Base-by-base conservation (phyloP, 352 stramenopile genomes). In the Phytopythium kandeliae region DNA sequence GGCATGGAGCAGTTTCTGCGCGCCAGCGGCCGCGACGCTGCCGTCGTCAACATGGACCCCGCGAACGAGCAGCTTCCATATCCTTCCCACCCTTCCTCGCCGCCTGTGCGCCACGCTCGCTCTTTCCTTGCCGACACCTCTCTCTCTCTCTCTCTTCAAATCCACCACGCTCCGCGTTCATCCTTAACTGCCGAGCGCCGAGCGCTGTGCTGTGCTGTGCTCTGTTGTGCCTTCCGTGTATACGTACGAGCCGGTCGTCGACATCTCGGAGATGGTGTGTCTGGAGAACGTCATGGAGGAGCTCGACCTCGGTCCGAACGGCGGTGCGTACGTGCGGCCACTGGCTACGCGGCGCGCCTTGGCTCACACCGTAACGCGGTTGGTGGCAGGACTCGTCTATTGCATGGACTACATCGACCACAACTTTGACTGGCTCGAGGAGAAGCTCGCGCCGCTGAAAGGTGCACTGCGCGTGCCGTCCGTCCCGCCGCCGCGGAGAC, bases 271-370 rank as follows among this genome's bases (percentile, higher is more conserved):
- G 55, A 67, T 99, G 30, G 97, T 99, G 41, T 97, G 91, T 40
- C 74, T 99, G 11, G 87, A 98, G 57, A 91, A 97, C 41, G 97
- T 99, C 33, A 98, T 99, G 95, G 86, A 98, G 56, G 86, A 98
- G 56, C 78, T 99, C 10, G 83, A 91, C 60, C 92, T 99, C 47
- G 97, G 97, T 21, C 97, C 97, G 0, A 99, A 99, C 63, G 97
- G 97, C 15, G 96, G 78, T 99, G 15, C 28, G 4, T 31, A 31
- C 28, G 28, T 4, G 28, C 28, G 28, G 28, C 28, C 4, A 9
- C 4, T 31, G n/a, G n/a, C n/a, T n/a, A n/a, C n/a, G n/a, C n/a
- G n/a, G n/a, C n/a, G n/a, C n/a, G n/a, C n/a, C n/a, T n/a, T n/a
- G n/a, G n/a, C n/a, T n/a, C n/a, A n/a, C n/a, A n/a, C n/a, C n/a